phyloP scores from a whole-genome alignment of 164 flowering plant genomes.

The Umbellularia californica region DNA sequence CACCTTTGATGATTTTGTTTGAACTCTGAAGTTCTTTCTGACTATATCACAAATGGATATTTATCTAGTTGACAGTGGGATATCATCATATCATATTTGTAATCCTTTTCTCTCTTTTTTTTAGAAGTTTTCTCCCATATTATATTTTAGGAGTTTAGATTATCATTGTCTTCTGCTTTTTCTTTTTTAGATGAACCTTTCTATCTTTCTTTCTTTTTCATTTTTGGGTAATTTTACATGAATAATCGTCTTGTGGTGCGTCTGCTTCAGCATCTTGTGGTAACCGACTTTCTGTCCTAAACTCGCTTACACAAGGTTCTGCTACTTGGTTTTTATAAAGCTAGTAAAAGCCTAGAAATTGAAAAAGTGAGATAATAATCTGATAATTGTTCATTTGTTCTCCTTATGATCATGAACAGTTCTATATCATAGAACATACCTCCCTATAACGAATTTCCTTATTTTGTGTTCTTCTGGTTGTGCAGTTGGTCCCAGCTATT shows the following conservation, averaged over 20 bases:
- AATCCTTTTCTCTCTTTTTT: no score
- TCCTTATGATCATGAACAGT: not conserved
- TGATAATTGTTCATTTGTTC: not conserved
- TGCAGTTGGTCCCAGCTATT: slow-evolving; percentile 80
- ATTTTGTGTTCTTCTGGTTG: slow-evolving; percentile 8
- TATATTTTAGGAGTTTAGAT: no score
- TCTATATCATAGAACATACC: not conserved
- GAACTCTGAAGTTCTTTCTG: not conserved
- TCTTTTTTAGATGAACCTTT: no score
- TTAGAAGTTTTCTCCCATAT: no score
- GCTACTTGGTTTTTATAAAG: not conserved
- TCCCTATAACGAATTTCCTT: not conserved
- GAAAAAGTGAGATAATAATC: not conserved
- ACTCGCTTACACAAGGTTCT: not conserved
- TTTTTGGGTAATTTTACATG: no score
- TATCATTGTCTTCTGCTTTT: no score
- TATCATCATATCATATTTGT: not conserved
- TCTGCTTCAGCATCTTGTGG: not conserved
- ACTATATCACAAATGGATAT: not conserved
- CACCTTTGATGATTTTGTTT: no score
- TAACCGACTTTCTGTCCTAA: not conserved
- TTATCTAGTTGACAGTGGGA: not conserved
- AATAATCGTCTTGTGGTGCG: not conserved
- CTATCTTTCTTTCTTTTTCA: not conserved
- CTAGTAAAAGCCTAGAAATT: not conserved